These are phyloP conservation scores for Verticillium nonalfalfae DNA, from an alignment of 2,329 filamentous ascomycete species.

Conservation along the genomic window DNA sequence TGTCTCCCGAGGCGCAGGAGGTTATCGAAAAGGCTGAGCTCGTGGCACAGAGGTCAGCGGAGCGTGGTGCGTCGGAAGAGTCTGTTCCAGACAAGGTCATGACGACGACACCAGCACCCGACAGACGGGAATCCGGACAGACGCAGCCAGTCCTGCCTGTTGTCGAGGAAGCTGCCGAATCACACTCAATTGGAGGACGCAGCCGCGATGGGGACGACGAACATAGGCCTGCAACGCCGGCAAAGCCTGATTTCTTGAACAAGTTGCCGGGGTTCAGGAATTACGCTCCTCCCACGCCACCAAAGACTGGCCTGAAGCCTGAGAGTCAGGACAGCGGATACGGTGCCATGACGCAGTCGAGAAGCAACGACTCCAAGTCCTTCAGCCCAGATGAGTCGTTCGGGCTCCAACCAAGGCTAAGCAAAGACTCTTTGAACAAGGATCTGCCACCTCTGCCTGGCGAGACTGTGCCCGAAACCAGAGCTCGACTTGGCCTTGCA, in stretches of 20 bases:
- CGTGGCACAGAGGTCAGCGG: conserved; percentile 27
- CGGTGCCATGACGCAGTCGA: conserved; percentile 22
- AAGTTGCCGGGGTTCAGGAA: conserved; percentile 11
- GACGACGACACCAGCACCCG: conserved; percentile 21
- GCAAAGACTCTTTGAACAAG: conserved; percentile 55
- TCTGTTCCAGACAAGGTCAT: conserved; percentile 59
- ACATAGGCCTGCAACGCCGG: conserved; percentile 32
- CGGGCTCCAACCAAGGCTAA: conserved; percentile 30
- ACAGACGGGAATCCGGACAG: conserved; percentile 51
- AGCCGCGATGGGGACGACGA: conserved; percentile 42
- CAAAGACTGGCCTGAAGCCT: conserved; percentile 34
- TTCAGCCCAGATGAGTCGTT: conserved; percentile 16
- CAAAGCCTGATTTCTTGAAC: conserved; percentile 27
- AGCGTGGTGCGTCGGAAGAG: conserved; percentile 28
- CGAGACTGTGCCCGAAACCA: conserved; percentile 11
- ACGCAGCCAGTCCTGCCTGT: conserved; percentile 63
- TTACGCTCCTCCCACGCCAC: conserved; percentile 39
- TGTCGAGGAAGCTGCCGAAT: conserved; percentile 85
- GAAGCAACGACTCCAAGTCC: conserved; percentile 10
- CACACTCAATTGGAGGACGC: conserved; percentile 56
- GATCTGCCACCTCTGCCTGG: conserved; percentile 49
- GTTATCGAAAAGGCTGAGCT: conserved; percentile 32
- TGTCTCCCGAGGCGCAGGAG: conserved; percentile 30
- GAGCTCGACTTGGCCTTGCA: conserved; percentile 4
- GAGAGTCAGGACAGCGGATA: conserved; percentile 44